Evolutionary conservation across 2,329 filamentous ascomycete species (phyloP), one percentile per base, ranked within the genome.

Genomic region (Penicillium freii): DNA sequence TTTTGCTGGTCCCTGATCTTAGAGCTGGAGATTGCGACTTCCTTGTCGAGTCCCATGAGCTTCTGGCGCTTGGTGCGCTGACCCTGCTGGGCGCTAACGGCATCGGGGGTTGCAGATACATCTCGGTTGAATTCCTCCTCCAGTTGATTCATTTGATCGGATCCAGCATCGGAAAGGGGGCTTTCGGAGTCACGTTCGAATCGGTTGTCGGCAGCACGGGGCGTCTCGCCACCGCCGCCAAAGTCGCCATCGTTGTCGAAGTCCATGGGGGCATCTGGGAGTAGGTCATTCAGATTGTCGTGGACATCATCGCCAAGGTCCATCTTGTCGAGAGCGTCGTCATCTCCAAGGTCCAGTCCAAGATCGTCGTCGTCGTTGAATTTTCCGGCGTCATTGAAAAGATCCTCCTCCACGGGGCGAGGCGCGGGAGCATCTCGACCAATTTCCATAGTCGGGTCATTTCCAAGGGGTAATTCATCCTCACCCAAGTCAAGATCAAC

Each of bases 1-100:
- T 87, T 83, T 72, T 96, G 92, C 72, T 95, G 91, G 62, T 89
- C 87, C 72, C 91, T 91, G 76, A 99, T 92, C 63, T 93, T 86
- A 33, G 81, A 81, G 65, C 83, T 89, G 11, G 87, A 87, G 34
- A 96, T 82, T 69, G 91, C 87, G 21, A 91, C 96, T 63, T 91
- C 84, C 17, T 85, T 80, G 67, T 99, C 95, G n/a, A 90, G 86
- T 58, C 85, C 84, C 53, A 97, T 84, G 25, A 96, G 80, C 76
- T 89, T 96, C 66, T 91, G 87, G 75, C 90, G 91, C 75, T 90
- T 88, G 57, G 86, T 84, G 59, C 90, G 86, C 69, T 92, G 89
- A 23, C 89, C 85, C 56, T 85, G 90, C 75, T 78, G 87, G 46
- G 85, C 74, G 17, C 74, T 72, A 43, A 76, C 81, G 27, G 83